Evolutionary conservation across 2,329 filamentous ascomycete species (phyloP).

Genomic region (Penicillium sumatraense): DNA sequence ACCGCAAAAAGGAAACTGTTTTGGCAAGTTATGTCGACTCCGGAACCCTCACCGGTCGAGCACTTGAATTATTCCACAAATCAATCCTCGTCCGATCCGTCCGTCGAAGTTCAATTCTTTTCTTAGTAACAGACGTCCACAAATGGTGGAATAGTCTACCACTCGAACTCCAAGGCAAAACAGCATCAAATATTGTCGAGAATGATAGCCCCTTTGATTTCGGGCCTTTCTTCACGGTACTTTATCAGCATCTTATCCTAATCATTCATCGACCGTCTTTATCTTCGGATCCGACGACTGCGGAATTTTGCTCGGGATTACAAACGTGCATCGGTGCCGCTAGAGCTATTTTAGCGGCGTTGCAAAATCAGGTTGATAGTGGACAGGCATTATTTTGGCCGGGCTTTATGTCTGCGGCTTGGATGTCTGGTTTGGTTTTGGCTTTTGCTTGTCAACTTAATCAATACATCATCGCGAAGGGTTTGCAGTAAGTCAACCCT

Average conservation of each 20-base stretch:
- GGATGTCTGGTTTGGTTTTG: constrained; percentile 48
- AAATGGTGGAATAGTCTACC: constrained; percentile 51
- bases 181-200: not conserved
- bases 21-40: constrained; percentile 47
- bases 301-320: constrained; percentile 46
- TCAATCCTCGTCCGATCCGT: constrained; percentile 47
- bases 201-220: constrained; percentile 30
- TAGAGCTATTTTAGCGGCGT: constrained; percentile 42
- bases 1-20: constrained; percentile 34
- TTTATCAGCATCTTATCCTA: constrained; percentile 47
- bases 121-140: constrained; percentile 46
- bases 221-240: constrained; percentile 46
- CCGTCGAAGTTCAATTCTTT: constrained; percentile 41
- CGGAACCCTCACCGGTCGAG: constrained; percentile 44
- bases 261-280: constrained; percentile 45
- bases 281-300: constrained; percentile 42
- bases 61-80: constrained; percentile 48
- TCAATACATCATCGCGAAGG: constrained; percentile 42
- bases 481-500: constrained; percentile 32
- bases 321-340: constrained; percentile 48
- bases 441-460: constrained; percentile 47
- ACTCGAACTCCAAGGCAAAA: constrained; percentile 28
- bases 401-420: constrained; percentile 44
- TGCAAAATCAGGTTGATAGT: constrained; percentile 37
- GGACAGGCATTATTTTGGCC: constrained; percentile 45